Evolutionary conservation across 257 asterid genomes (phyloP).

Genomic region (Solanum megistacrolobum): DNA sequence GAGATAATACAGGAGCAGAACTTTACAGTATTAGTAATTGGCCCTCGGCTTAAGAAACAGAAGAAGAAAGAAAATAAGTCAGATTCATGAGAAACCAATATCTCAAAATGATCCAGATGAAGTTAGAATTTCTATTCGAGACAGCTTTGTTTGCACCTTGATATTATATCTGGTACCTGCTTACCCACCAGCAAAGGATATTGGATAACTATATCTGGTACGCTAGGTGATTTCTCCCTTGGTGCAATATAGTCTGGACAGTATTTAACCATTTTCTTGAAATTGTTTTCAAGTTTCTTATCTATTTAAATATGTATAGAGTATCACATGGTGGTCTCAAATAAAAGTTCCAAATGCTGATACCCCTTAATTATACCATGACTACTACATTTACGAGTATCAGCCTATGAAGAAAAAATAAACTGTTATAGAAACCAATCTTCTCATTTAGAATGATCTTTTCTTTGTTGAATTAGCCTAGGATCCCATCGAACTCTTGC

Average conservation of each 20-base stretch:
- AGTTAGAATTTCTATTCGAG: not conserved
- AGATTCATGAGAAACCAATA: not conserved
- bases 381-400: not conserved
- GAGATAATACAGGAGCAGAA: not conserved
- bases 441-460: not conserved
- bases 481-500: not conserved
- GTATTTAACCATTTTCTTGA: not conserved
- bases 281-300: not conserved
- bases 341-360: not conserved
- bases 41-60: not conserved
- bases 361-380: not conserved
- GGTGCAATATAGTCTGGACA: not conserved
- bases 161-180: not conserved
- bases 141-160: not conserved
- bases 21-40: not conserved
- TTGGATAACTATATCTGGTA: not conserved
- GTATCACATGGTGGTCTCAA: not conserved
- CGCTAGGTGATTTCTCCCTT: not conserved
- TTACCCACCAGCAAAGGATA: not conserved
- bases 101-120: not conserved
- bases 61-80: not conserved
- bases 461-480: not conserved
- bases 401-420: not conserved
- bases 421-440: not conserved
- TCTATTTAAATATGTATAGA: not conserved